Evolutionary conservation across 2,329 filamentous ascomycete species (phyloP).

Genomic region (Colletotrichum navitas): DNA sequence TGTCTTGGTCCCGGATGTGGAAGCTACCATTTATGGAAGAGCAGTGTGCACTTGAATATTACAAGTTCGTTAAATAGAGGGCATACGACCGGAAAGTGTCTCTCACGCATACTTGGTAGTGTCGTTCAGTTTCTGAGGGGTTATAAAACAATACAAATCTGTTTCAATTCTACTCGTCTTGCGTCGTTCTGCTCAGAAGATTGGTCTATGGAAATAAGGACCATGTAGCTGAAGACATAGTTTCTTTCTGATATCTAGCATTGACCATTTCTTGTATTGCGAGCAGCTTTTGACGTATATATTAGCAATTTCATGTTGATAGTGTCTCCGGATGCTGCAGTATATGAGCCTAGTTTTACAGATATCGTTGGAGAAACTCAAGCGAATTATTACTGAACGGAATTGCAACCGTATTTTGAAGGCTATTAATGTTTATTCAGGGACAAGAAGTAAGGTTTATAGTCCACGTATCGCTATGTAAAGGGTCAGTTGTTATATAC

Average conservation of each 20-base stretch:
- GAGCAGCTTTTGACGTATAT: background rate
- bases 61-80: background rate
- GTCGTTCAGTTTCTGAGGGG: background rate
- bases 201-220: background rate
- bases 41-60: background rate
- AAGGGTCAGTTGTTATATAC: too few relatives aligned
- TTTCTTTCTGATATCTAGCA: background rate
- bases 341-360: background rate
- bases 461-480: background rate
- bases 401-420: too few relatives aligned
- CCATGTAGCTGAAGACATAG: background rate
- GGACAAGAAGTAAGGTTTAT: background rate
- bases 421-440: background rate
- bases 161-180: background rate
- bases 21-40: background rate
- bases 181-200: rapidly evolving
- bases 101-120: background rate
- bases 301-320: background rate
- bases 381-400: background rate
- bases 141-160: background rate
- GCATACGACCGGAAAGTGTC: too few relatives aligned
- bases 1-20: background rate
- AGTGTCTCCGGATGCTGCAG: background rate
- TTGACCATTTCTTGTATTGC: background rate
- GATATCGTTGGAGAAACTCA: background rate